Percentiles rank a stretch among this genome's conserved stretches.
Conservation (phyloP, 1,284 basidiomycete genomes). For the Austroboletus niveus region DNA sequence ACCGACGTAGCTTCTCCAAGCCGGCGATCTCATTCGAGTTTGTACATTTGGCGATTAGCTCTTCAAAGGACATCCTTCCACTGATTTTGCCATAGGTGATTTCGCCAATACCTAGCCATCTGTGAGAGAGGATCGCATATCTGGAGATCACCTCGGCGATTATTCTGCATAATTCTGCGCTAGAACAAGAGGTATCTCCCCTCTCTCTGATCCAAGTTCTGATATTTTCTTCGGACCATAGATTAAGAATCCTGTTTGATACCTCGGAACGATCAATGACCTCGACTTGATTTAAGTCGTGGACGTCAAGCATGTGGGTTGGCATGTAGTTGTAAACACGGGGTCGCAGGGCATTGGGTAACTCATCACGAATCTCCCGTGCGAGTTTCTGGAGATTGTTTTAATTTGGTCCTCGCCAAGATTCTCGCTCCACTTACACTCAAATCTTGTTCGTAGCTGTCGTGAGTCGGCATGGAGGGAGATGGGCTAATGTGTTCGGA, state of each 20-base stretch:
- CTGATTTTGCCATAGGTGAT: background rate
- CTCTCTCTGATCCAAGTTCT: background rate
- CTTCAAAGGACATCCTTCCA: background rate
- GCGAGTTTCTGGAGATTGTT: background rate
- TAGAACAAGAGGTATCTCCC: background rate
- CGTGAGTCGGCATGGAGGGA: no score
- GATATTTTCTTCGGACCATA: background rate
- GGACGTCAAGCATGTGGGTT: background rate
- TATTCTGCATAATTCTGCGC: background rate
- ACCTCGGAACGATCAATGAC: background rate
- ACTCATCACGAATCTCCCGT: background rate
- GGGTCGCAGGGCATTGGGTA: background rate
- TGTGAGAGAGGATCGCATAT: background rate
- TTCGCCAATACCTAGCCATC: background rate
- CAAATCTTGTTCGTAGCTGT: no score
- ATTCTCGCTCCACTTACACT: no score
- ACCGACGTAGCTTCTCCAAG: background rate
- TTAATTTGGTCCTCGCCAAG: no score
- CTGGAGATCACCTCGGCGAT: background rate
- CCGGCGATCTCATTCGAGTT: background rate
- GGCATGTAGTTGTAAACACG: background rate
- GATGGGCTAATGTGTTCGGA: no score
- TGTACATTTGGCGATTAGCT: background rate
- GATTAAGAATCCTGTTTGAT: background rate
- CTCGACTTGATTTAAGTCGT: background rate